Percentiles rank a stretch among this genome's conserved stretches.
phyloP scores from a whole-genome alignment of 371 early-diverging fungal genomes.

The Conidiobolus coronatus region DNA sequence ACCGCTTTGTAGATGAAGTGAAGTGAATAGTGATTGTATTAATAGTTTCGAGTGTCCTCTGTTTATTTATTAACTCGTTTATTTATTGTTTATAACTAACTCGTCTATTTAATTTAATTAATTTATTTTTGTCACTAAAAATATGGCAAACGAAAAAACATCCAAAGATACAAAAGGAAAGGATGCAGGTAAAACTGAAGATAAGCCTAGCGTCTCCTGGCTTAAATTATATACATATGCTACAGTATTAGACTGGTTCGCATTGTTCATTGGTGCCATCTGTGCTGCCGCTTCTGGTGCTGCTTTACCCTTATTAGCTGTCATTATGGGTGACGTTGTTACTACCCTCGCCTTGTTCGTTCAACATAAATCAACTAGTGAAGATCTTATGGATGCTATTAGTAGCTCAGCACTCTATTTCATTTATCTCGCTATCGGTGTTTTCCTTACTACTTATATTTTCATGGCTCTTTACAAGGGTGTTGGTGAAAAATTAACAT shows the following conservation, averaged over 20 bases:
- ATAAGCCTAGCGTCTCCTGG: slow-evolving; percentile 17
- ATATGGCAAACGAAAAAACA: slow-evolving; percentile 3
- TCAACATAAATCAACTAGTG: neutral
- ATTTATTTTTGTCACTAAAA: too few relatives aligned
- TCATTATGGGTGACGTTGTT: slow-evolving; percentile 11
- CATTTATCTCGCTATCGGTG: slow-evolving; percentile 24
- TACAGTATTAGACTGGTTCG: slow-evolving; percentile 20
- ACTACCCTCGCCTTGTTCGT: neutral
- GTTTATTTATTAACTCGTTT: too few relatives aligned
- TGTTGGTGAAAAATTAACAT: slow-evolving; percentile 29
- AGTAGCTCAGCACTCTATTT: slow-evolving; percentile 25
- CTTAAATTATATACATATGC: slow-evolving; percentile 42
- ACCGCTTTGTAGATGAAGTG: too few relatives aligned
- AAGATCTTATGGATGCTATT: neutral
- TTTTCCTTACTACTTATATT: slow-evolving; percentile 18
- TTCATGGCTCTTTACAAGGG: slow-evolving; percentile 19
- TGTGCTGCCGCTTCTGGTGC: slow-evolving; percentile 14
- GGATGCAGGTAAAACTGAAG: slow-evolving; percentile 11
- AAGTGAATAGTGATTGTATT: too few relatives aligned
- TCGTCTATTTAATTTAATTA: too few relatives aligned
- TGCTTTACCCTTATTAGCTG: slow-evolving; percentile 15
- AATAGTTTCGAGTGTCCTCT: too few relatives aligned
- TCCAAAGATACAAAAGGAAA: slow-evolving; percentile 9
- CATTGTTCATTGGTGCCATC: slow-evolving; percentile 12
- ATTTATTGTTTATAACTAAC: too few relatives aligned